Conservation (phyloP, 176 grass and related monocot genomes). For the Poa pratensis region DNA sequence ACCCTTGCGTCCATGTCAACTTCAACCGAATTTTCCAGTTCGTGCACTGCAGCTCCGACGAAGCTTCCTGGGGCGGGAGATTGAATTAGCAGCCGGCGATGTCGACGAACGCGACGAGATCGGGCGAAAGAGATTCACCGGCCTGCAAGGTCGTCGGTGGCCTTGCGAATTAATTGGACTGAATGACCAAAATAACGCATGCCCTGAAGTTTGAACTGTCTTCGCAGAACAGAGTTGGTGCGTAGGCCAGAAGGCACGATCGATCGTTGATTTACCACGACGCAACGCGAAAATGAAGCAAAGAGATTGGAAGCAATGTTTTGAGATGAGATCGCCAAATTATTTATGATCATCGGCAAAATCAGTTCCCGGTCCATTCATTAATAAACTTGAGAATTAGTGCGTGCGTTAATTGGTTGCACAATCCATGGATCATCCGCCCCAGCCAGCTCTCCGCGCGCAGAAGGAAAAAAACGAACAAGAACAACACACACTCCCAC, state of each 20-base stretch:
- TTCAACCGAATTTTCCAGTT: neutral
- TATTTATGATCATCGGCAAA: constrained; percentile 21
- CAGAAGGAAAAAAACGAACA: constrained; percentile 42
- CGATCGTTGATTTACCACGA: neutral
- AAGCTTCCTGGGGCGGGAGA: constrained; percentile 35
- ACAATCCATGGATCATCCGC: constrained; percentile 4
- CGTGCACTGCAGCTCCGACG: neutral
- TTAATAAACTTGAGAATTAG: constrained; percentile 35
- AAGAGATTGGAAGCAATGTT: neutral
- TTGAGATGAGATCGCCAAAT: neutral
- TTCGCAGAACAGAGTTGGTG: neutral
- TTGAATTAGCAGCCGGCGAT: neutral
- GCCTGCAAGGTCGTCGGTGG: neutral
- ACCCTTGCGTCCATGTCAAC: constrained; percentile 3
- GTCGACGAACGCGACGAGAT: constrained; percentile 6
- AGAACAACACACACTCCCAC: neutral
- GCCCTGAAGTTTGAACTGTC: neutral
- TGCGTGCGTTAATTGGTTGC: constrained; percentile 39
- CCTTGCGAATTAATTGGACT: neutral
- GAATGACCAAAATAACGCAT: neutral
- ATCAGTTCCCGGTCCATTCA: constrained; percentile 14
- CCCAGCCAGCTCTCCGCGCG: neutral
- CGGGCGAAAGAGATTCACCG: neutral
- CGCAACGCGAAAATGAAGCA: neutral
- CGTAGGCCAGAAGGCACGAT: neutral